phyloP scores from a whole-genome alignment of 306 rosid genomes.

The Ochetophila trinervis region DNA sequence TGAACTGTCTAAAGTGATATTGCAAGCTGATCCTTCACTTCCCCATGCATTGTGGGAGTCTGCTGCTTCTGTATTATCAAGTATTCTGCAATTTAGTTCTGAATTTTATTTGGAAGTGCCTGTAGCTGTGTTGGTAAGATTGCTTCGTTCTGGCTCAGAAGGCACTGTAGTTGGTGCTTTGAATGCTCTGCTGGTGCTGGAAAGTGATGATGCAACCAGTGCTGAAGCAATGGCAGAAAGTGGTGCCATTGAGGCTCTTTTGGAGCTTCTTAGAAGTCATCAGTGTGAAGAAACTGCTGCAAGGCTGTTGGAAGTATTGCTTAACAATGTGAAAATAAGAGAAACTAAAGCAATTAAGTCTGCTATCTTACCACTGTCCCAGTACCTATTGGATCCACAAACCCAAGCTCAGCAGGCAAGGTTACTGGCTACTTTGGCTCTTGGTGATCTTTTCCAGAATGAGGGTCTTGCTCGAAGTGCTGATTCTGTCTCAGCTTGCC shows the following conservation, averaged over 20 bases:
- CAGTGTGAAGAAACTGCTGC: conserved; percentile 96
- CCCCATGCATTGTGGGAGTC: conserved; percentile 98
- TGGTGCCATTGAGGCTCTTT: conserved; percentile 98
- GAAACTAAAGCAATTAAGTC: conserved; percentile 89
- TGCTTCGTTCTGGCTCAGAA: conserved; percentile 95
- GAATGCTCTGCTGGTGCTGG: conserved; percentile 94
- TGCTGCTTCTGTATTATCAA: conserved; percentile 88
- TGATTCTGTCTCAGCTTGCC: conserved; percentile 97
- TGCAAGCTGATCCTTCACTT: conserved; percentile 92
- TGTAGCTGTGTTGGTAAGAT: conserved; percentile 89
- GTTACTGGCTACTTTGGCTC: conserved; percentile 93
- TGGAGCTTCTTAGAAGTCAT: conserved; percentile 91
- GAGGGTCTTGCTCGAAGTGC: conserved; percentile 90
- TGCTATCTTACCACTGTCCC: conserved; percentile 87
- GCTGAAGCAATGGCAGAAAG: conserved; percentile 99
- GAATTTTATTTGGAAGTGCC: conserved; percentile 98
- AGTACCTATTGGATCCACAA: conserved; percentile 97
- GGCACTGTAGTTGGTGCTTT: conserved; percentile 80
- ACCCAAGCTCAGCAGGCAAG: conserved; percentile 98
- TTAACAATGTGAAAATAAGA: conserved; percentile 92
- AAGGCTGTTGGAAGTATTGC: conserved; percentile 85
- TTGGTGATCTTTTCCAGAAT: conserved; percentile 94
- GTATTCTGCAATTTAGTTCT: conserved; percentile 94
- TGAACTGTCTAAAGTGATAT: conserved; percentile 87
- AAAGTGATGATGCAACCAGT: conserved; percentile 88